Evolutionary conservation across 1,284 basidiomycete genomes (phyloP), one percentile per base, ranked within the genome.

Genomic region (Ganoderma multipileum): DNA sequence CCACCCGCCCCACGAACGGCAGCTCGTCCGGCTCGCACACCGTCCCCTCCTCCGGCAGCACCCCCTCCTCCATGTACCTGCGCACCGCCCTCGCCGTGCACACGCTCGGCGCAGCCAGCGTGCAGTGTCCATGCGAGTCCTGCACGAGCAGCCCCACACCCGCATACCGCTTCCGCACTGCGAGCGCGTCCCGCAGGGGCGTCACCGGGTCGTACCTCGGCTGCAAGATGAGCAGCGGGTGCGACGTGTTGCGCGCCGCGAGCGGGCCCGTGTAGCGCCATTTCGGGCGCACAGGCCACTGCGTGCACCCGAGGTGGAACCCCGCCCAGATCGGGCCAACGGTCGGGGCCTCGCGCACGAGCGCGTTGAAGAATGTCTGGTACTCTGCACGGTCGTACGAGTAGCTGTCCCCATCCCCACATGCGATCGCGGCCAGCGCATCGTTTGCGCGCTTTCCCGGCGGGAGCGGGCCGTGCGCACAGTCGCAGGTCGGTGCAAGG

Each of bases 41-140:
- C 5, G 14, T 18, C 41, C 41, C 41, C 3, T 18, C 16, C 12
- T 42, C 1, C 41, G 14, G 4, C 1, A 18, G 41, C 14, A 14
- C 41, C 18, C 18, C 41, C 5, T 18, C 5, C 41, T 18, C 42
- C 42, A 64, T 2, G 72, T 87, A 86, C 1, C 77, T 73, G 11
- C 79, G 77, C 28, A 87, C 74, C 66, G 82, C 70, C 58, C 77
- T 76, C 38, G 79, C 76, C 0, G 84, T 85, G 76, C 85, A 86
- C 18, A 82, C 62, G 6, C 84, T 86, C 4, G 82, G 80, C 18
- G 79, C 80, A 0, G 79, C 67, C 16, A 83, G 30, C 11, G 84
- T 85, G 70, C 79, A 81, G 68, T 86, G 85, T 81, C 85, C 54
- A 28, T 64, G 38, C 55, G 30, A 69, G 38, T 71, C 65, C 67